Evolutionary conservation across 139 green algal species (phyloP).

Genomic region (Ostreobium quekettii): DNA sequence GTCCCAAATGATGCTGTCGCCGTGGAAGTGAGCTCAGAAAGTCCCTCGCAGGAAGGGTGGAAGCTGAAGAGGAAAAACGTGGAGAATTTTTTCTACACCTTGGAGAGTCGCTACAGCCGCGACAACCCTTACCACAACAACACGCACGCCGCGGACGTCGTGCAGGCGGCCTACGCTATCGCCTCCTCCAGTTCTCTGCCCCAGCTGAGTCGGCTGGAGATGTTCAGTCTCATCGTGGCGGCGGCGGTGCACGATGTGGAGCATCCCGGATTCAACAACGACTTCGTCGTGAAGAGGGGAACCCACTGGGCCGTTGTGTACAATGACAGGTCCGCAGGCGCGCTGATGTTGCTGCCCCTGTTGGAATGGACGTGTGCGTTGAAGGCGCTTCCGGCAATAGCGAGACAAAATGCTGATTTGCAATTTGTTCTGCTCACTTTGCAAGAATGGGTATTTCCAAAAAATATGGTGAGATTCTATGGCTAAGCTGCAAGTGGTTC

Average conservation of each 20-base stretch:
- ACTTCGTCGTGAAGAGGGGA: conserved; percentile 49
- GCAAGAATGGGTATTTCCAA: too few species aligned
- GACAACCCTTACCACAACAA: conserved; percentile 59
- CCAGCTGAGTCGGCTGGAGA: conserved; percentile 28
- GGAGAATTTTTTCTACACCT: conserved; percentile 32
- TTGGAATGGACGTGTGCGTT: too few species aligned
- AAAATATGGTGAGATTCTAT: too few species aligned
- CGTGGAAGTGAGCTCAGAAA: not conserved
- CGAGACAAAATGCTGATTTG: too few species aligned
- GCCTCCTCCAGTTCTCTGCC: too few species aligned
- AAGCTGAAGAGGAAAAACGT: conserved; percentile 37
- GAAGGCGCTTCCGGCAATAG: too few species aligned
- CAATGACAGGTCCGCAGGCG: conserved; percentile 54
- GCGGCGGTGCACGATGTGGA: conserved; percentile 53
- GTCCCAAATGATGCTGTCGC: not conserved
- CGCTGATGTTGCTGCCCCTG: too few species aligned
- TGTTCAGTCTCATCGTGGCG: conserved; percentile 47
- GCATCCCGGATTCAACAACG: conserved; percentile 56
- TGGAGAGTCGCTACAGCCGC: conserved; percentile 35
- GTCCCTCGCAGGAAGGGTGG: conserved; percentile 40
- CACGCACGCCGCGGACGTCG: conserved; percentile 56
- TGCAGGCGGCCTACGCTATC: conserved; percentile 48
- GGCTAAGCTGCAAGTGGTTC: too few species aligned
- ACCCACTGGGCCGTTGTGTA: conserved; percentile 37
- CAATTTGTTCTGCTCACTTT: too few species aligned